Conservation (phyloP, 129 eudicot species). For the Saposhnikovia divaricata region DNA sequence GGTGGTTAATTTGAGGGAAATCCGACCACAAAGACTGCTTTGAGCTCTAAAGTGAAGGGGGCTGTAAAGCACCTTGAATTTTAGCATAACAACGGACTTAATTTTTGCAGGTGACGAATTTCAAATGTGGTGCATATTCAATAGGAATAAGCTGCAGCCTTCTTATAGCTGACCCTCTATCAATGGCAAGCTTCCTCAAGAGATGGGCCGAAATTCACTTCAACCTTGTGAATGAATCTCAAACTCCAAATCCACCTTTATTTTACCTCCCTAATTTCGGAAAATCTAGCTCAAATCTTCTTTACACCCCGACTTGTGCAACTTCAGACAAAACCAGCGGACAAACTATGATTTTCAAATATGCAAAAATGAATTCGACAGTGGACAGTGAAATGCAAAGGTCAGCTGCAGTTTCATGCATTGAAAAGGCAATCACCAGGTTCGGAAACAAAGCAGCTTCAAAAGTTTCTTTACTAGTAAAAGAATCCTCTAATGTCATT, state of each 20-base stretch:
- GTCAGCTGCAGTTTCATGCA: constrained; percentile 22
- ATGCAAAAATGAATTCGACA: neutral
- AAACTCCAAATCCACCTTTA: constrained; percentile 19
- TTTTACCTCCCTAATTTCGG: constrained; percentile 22
- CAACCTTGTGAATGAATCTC: constrained; percentile 1
- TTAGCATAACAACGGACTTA: neutral
- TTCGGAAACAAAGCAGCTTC: constrained; percentile 9
- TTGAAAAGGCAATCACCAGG: constrained; percentile 18
- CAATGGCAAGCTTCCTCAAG: constrained; percentile 27
- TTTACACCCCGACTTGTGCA: neutral
- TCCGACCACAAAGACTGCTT: neutral
- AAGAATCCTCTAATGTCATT: constrained; percentile 2
- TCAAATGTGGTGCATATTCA: constrained; percentile 44
- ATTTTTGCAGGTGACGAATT: constrained; percentile 34
- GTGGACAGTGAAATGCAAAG: constrained; percentile 10
- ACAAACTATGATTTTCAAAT: constrained; percentile 15
- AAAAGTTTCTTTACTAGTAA: constrained; percentile 11
- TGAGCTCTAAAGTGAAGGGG: neutral
- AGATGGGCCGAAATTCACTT: constrained; percentile 35
- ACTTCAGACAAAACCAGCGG: neutral
- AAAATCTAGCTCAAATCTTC: neutral
- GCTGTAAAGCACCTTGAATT: neutral
- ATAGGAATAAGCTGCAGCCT: constrained; percentile 45
- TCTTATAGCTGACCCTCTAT: constrained; percentile 33
- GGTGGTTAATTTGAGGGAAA: too few relatives aligned